Evolutionary conservation across 805 yeast species (phyloP), one percentile per base, ranked within the genome.

Genomic region (Hanseniaspora lindneri): DNA sequence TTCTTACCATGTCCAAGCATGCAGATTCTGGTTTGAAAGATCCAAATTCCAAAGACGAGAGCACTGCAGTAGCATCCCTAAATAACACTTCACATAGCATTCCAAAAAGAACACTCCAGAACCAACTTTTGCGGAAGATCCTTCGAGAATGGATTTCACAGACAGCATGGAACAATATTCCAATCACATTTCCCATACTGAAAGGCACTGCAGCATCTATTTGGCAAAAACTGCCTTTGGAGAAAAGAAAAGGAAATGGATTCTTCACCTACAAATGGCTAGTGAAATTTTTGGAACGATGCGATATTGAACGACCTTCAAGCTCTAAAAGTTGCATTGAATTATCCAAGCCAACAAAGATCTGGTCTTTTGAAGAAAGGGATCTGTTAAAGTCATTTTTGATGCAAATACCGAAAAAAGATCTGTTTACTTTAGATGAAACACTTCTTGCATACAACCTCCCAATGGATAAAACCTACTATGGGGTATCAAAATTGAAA

Each of bases 71-170:
- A 70, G 52, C 34, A 8, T 9, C 34, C n/a, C 6, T 17, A 8
- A 8, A n/a, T 30, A 11, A 9, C 17, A 9, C 10, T 11, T 8
- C 24, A 27, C 41, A 10, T 41, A 41, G 27, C 20, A 21, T 10
- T 41, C n/a, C 32, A 16, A 77, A 67, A 9, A 60, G 82, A 30
- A 76, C 74, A 50, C 75, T 75, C n/a, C 61, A 71, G 41, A 76
- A 76, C 54, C 72, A 75, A 10, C 58, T 79, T 21, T 66, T 79
- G 13, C 62, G 83, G 32, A 70, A 71, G 40, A 76, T 79, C n/a
- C 59, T 79, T 37, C 72, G 76, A n/a, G 83, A 79, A 58, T 79
- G 83, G 83, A 74, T 78, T 35, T 71, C 79, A 0, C 83, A 78
- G 57, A 75, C 79, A 21, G 71, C 72, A 2, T 79, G 84, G 83